phyloP scores from a whole-genome alignment of 192 early-diverging fungal genomes.

The Piromyces finnis region DNA sequence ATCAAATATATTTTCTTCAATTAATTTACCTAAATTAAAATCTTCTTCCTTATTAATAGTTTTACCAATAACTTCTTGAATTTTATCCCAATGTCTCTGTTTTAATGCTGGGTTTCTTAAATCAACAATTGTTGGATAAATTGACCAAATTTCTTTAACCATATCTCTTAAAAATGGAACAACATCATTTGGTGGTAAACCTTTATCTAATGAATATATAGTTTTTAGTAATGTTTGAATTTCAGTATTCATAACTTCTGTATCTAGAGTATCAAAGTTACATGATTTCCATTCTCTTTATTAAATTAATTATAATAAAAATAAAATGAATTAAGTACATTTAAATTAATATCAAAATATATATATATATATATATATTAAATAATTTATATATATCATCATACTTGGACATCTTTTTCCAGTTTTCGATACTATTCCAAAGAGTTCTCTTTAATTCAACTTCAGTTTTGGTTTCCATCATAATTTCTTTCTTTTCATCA shows the following conservation, averaged over 20 bases:
- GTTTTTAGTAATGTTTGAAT: conserved; percentile 28
- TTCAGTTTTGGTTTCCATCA: conserved; percentile 33
- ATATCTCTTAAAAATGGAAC: conserved; percentile 32
- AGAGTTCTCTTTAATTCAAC: conserved; percentile 34
- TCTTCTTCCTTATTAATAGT: conserved; percentile 23
- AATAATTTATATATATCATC: too few species aligned
- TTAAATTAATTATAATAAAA: neutral
- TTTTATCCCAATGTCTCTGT: conserved; percentile 38
- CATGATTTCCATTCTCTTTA: conserved; percentile 21
- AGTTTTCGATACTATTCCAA: conserved; percentile 34
- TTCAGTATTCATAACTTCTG: conserved; percentile 33
- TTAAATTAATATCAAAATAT: neutral
- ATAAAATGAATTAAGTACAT: neutral
- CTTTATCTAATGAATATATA: conserved; percentile 39
- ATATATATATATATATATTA: too few species aligned
- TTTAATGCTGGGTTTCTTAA: conserved; percentile 42
- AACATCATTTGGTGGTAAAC: conserved; percentile 45
- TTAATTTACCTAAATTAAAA: conserved; percentile 27
- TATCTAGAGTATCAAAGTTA: conserved; percentile 28
- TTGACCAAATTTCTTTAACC: conserved; percentile 30
- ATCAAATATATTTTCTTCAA: conserved; percentile 29
- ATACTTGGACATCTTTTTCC: conserved; percentile 26
- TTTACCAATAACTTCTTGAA: conserved; percentile 36
- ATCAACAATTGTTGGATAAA: conserved; percentile 39
- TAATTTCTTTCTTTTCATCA: conserved; percentile 11